Percentiles rank a stretch among this genome's conserved stretches.
Conservation (phyloP, 495 filamentous ascomycete genomes). For the Chlorociboria aeruginascens region DNA sequence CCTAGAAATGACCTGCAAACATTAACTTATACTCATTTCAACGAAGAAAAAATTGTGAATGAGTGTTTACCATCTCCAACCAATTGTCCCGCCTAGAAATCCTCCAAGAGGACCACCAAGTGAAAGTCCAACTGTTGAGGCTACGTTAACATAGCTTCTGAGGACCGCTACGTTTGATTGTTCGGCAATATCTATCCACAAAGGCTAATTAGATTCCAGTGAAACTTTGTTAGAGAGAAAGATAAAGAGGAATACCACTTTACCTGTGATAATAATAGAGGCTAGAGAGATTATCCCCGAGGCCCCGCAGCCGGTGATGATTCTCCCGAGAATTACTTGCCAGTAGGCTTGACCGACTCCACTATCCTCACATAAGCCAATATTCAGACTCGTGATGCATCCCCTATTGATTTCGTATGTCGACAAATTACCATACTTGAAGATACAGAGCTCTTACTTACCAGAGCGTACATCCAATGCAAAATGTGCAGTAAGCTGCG, state of each 20-base stretch:
- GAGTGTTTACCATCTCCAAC: constrained; percentile 51
- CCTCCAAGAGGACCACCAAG: constrained; percentile 54
- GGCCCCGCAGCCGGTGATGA: constrained; percentile 41
- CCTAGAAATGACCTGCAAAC: constrained; percentile 22
- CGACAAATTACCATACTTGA: too few relatives aligned
- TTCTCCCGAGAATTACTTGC: too few relatives aligned
- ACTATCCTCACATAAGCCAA: too few relatives aligned
- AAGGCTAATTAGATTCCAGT: constrained; percentile 4
- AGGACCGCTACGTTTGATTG: constrained; percentile 50
- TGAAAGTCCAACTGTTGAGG: constrained; percentile 48
- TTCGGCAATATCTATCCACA: constrained; percentile 41
- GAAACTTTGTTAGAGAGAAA: background rate
- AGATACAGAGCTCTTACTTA: too few relatives aligned
- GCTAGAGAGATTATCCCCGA: constrained; percentile 45
- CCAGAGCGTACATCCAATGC: too few relatives aligned
- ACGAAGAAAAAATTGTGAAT: background rate
- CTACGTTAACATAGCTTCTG: constrained; percentile 54
- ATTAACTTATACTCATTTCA: background rate
- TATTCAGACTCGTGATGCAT: too few relatives aligned
- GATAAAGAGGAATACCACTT: constrained; percentile 1
- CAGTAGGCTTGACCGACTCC: too few relatives aligned
- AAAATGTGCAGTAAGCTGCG: too few relatives aligned
- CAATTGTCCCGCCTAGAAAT: constrained; percentile 49
- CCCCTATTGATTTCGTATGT: too few relatives aligned
- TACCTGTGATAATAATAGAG: constrained; percentile 50